Conservation (phyloP, 352 stramenopile species). For the Aphanomyces astaci region DNA sequence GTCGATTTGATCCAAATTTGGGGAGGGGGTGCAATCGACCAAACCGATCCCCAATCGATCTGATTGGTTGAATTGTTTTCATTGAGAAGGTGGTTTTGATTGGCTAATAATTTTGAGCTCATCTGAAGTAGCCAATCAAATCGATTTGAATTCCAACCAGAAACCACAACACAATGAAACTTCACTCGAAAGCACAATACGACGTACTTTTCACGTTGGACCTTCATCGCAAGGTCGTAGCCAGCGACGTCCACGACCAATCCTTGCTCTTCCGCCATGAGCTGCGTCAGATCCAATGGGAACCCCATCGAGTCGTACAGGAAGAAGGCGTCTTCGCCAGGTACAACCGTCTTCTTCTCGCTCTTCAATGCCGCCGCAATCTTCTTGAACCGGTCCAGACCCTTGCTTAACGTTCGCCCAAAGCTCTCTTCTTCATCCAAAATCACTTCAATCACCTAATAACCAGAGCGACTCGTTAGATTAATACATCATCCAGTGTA, state of each 20-base stretch:
- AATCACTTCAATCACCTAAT: slow-evolving; percentile 91
- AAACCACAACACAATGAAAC: no score
- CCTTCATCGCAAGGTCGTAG: slow-evolving; percentile 92
- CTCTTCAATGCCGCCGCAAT: slow-evolving; percentile 69
- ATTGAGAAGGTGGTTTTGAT: no score
- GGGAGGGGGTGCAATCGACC: no score
- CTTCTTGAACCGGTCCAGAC: slow-evolving; percentile 84
- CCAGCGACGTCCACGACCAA: slow-evolving; percentile 91
- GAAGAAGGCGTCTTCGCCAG: slow-evolving; percentile 95
- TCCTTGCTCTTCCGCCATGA: slow-evolving; percentile 94
- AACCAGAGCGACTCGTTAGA: no score
- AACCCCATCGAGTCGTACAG: slow-evolving; percentile 99
- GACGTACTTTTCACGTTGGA: slow-evolving; percentile 9
- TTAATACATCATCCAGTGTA: no score
- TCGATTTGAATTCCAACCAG: no score
- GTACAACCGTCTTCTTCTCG: slow-evolving; percentile 68
- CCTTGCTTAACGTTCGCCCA: slow-evolving; percentile 91
- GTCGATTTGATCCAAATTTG: no score
- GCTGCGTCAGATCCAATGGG: slow-evolving; percentile 97
- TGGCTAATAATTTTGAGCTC: no score
- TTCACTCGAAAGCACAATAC: background rate
- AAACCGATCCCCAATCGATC: no score
- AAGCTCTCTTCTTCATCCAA: slow-evolving; percentile 96
- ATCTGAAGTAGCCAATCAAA: no score
- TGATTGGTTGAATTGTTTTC: no score